These are phyloP conservation scores for Fusarium sp. DNA, from an alignment of 2,329 filamentous ascomycete genomes.

Conservation along the genomic window DNA sequence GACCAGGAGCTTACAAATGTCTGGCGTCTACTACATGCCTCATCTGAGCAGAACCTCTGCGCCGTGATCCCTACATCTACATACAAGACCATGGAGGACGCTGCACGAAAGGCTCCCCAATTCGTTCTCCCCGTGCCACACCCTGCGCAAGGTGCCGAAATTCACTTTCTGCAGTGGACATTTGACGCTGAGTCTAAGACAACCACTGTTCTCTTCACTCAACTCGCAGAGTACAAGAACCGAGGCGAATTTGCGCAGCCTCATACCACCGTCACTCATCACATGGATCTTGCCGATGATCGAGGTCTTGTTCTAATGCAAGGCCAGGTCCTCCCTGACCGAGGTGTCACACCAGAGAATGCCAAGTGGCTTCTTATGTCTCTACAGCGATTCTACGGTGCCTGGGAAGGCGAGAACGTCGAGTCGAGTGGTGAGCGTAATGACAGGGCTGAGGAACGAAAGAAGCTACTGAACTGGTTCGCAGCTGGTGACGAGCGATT, in stretches of 20 bases:
- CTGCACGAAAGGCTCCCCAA: constrained; percentile 81
- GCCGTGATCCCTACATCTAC: constrained; percentile 80
- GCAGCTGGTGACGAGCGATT: constrained; percentile 81
- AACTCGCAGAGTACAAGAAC: constrained; percentile 91
- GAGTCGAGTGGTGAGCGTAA: constrained; percentile 56
- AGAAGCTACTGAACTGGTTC: constrained; percentile 83
- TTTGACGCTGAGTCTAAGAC: constrained; percentile 77
- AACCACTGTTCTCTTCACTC: constrained; percentile 89
- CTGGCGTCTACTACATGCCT: constrained; percentile 89
- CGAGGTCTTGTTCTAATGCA: constrained; percentile 89
- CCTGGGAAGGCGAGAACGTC: constrained; percentile 63
- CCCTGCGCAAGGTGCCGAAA: constrained; percentile 78
- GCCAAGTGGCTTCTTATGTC: constrained; percentile 93
- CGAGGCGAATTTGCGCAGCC: constrained; percentile 90
- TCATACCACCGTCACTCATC: constrained; percentile 94
- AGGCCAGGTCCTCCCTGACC: constrained; percentile 79
- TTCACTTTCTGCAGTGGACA: constrained; percentile 97
- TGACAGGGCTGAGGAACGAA: constrained; percentile 72
- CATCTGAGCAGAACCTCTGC: constrained; percentile 80
- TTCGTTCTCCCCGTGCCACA: constrained; percentile 91
- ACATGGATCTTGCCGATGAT: constrained; percentile 79
- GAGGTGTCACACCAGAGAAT: constrained; percentile 82
- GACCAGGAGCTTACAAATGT: constrained; percentile 85
- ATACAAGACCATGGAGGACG: constrained; percentile 78
- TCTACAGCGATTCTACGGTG: constrained; percentile 92